Conservation (phyloP, 2,329 filamentous ascomycete species). For the Colletotrichum siamense region DNA sequence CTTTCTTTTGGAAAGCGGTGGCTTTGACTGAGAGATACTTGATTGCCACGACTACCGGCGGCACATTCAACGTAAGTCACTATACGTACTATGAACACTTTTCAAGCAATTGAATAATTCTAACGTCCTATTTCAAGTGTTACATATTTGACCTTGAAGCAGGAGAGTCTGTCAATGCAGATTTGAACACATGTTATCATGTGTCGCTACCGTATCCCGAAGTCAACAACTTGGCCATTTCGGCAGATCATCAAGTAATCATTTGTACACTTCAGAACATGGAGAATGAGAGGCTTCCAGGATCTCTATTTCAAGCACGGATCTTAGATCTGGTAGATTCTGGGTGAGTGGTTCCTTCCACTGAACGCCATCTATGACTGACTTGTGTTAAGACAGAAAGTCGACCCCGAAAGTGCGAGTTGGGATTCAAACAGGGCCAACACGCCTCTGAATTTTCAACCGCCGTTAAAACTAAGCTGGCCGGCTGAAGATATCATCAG, state of each 20-base stretch:
- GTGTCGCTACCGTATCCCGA: not conserved
- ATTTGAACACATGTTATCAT: not conserved
- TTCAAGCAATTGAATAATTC: accelerated
- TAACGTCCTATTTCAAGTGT: not conserved
- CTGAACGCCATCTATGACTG: not conserved
- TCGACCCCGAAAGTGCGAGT: not conserved
- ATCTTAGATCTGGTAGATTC: not conserved
- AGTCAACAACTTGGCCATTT: not conserved
- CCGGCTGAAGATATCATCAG: conserved; percentile 26
- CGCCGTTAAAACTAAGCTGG: conserved; percentile 19
- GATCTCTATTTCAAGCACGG: not conserved
- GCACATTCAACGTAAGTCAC: not conserved
- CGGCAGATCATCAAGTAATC: not conserved
- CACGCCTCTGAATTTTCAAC: not conserved
- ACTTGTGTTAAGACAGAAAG: not conserved
- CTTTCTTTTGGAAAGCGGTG: not conserved
- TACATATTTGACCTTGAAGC: not conserved
- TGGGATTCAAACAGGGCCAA: not conserved
- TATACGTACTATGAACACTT: accelerated
- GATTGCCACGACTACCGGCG: not conserved
- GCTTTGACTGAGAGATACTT: not conserved
- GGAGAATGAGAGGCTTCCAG: not conserved
- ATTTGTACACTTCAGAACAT: not conserved
- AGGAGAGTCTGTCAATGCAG: not conserved
- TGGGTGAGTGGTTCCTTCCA: not conserved